Evolutionary conservation across 129 eudicot species (phyloP).

Genomic region (Ambrosia artemisiifolia): DNA sequence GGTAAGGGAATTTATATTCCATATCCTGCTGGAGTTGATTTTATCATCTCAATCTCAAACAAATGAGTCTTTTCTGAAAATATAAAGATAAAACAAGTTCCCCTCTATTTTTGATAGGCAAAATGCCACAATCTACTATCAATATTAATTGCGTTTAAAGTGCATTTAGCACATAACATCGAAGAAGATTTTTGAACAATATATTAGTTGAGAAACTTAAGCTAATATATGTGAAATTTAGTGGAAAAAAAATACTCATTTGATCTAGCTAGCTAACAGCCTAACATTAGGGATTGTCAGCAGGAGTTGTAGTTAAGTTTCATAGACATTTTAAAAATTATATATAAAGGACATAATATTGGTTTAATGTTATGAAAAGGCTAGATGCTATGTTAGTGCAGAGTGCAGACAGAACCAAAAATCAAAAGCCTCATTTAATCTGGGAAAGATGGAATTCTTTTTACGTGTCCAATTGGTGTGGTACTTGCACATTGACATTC

Average conservation of each 20-base stretch:
- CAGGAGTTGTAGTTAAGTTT: not conserved
- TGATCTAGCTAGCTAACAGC: not conserved
- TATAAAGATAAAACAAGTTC: too few species aligned
- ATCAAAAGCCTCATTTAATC: constrained; percentile 13
- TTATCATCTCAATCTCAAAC: too few species aligned
- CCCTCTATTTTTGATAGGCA: not conserved
- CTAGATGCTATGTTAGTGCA: not conserved
- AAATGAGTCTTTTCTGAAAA: too few species aligned
- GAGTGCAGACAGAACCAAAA: not conserved
- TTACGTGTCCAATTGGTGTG: constrained; percentile 17
- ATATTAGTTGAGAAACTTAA: not conserved
- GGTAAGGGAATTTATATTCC: too few species aligned
- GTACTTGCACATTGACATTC: constrained; percentile 3
- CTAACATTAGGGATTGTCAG: not conserved
- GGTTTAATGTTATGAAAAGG: not conserved
- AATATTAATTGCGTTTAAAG: not conserved
- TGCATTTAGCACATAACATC: not conserved
- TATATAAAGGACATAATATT: not conserved
- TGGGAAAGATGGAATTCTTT: constrained; percentile 6
- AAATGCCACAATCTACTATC: not conserved
- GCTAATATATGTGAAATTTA: not conserved
- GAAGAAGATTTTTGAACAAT: not conserved
- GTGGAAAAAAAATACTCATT: not conserved
- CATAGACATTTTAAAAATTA: not conserved
- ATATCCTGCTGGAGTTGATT: too few species aligned